phyloP scores from a whole-genome alignment of 805 yeast genomes.

The Dipodascus geniculatus region DNA sequence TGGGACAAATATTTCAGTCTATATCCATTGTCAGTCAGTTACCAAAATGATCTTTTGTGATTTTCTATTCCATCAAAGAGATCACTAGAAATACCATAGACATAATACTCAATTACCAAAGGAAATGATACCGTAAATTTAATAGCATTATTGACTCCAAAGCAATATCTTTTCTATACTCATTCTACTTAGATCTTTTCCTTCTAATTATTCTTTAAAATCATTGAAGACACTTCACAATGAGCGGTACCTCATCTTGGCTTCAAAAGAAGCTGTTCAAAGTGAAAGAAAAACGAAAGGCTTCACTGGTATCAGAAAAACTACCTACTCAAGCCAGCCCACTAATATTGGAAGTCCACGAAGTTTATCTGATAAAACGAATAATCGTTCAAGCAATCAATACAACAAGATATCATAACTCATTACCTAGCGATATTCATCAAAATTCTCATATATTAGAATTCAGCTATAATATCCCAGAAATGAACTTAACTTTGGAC shows the following conservation, averaged over 20 bases:
- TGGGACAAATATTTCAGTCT: neutral
- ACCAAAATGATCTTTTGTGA: neutral
- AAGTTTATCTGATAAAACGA: neutral
- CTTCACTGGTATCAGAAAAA: too few relatives aligned
- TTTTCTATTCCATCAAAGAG: neutral
- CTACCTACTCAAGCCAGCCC: neutral
- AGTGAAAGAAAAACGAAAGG: neutral
- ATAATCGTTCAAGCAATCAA: neutral
- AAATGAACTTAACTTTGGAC: neutral
- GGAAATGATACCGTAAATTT: too few relatives aligned
- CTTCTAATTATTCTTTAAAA: neutral
- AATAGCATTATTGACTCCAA: too few relatives aligned
- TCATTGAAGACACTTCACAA: neutral
- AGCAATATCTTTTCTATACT: too few relatives aligned
- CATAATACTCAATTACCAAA: neutral
- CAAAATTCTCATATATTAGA: neutral
- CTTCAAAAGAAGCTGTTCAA: neutral
- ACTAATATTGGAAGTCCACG: neutral
- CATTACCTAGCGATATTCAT: neutral
- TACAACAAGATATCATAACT: neutral
- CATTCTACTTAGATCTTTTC: too few relatives aligned
- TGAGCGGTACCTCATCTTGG: neutral
- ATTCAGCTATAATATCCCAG: neutral
- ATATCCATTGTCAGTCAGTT: neutral
- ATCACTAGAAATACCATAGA: too few relatives aligned